These are phyloP conservation scores for Eucalyptus guilfoylei DNA, from an alignment of 345 rosid species.

Conservation along the genomic window DNA sequence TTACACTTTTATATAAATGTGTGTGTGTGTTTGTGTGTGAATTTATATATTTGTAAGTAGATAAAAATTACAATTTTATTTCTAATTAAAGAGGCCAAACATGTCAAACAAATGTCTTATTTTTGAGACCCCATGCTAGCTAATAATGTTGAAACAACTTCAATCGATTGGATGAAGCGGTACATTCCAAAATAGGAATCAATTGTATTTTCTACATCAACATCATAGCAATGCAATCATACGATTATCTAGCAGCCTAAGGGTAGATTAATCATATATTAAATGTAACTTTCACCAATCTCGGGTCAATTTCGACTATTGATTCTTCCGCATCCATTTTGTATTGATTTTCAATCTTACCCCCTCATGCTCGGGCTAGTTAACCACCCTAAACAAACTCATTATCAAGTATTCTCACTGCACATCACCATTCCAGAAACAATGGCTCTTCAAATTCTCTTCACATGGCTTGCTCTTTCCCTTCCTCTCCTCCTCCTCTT, in stretches of 20 bases:
- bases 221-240: neutral
- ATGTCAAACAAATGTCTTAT: neutral
- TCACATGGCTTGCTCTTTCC: neutral
- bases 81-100: neutral
- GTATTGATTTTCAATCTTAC: neutral
- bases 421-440: neutral
- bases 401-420: neutral
- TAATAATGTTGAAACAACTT: neutral
- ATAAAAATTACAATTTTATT: too few relatives aligned
- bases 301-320: neutral
- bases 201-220: neutral
- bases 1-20: too few relatives aligned
- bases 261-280: neutral
- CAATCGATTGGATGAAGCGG: neutral
- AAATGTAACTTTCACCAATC: neutral
- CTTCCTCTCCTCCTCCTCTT: neutral
- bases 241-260: neutral
- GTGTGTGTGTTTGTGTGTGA: too few relatives aligned
- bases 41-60: neutral
- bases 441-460: neutral
- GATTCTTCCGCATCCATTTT: neutral
- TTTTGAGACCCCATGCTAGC: neutral
- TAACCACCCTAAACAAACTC: neutral
- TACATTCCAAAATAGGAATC: neutral
- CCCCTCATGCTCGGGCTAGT: neutral